Evolutionary conservation across 2,329 filamentous ascomycete genomes (phyloP).

Genomic region (Sclerotinia glacialis): DNA sequence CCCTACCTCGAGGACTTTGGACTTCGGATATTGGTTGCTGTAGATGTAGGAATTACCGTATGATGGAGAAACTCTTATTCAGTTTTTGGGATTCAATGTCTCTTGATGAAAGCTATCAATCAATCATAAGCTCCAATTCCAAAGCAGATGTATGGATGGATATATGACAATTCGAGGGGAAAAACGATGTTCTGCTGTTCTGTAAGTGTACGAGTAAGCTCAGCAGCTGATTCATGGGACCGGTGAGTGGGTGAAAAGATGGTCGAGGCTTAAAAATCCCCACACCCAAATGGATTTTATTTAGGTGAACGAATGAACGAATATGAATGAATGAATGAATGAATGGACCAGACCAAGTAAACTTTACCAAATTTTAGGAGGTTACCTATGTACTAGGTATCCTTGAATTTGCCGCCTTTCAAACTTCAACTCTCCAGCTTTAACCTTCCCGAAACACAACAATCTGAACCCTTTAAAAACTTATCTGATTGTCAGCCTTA

Average conservation of each 20-base stretch:
- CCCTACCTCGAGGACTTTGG: background rate
- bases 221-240: no score
- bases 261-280: constrained; percentile 3
- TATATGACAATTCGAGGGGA: no score
- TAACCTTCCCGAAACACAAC: background rate
- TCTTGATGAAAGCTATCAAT: no score
- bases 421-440: constrained; percentile 9
- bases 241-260: background rate
- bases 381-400: background rate
- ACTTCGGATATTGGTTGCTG: background rate
- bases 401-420: constrained; percentile 11
- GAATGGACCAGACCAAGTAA: background rate
- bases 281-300: background rate
- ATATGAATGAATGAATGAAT: no score
- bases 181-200: no score
- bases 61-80: background rate
- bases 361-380: background rate
- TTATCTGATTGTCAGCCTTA: constrained; percentile 14
- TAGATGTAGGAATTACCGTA: background rate
- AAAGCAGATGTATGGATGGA: no score
- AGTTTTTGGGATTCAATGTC: no score
- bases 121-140: no score
- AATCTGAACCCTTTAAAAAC: constrained; percentile 5
- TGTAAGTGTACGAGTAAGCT: no score
- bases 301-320: background rate